Base-by-base conservation (phyloP, 306 rosid genomes). In the Citrullus amarus region DNA sequence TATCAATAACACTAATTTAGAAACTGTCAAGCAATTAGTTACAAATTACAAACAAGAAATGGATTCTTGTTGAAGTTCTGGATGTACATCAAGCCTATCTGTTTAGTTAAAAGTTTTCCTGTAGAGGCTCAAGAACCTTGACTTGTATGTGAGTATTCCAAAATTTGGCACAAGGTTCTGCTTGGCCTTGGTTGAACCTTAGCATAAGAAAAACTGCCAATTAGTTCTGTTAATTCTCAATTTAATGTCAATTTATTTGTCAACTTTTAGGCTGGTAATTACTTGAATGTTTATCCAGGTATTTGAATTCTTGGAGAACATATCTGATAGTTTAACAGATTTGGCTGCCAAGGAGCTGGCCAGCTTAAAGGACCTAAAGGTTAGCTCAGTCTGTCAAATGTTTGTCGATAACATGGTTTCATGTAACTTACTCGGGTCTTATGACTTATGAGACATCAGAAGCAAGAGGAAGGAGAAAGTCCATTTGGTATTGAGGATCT, bases 401-500 rank as follows among this genome's bases (percentile, higher is more conserved):
- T 69, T 22, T 54, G 59, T 77, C 50, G 36, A 78, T 18, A 84
- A 59, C 70, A 58, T 65, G 72, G 82, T 81, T 80, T 60, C 79
- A 63, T 77, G 59, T 41, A 83, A 87, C 78, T 75, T 83, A 72
- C 77, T 71, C 51, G 79, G 60, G 51, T 86, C 81, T 83, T 60
- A n/a, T 82, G 81, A 60, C 81, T 83, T 60, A n/a, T 81, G 81
- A 60, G 81, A 75, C 72, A 71, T 85, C 92, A 95, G 99, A 95
- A 75, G 74, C 88, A 86, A 81, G 97, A 89, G 87, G 97, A 95
- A 88, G 99, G 99, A 39, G 97, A 91, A 13, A 65, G 81, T 83
- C 89, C 97, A 46, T 95, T 95, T 82, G 99, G 97, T 85, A 84
- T 86, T 56, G 97, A 92, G 87, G 99, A 95, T 83, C 81, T 95